Base-by-base conservation (phyloP, 1,284 basidiomycete genomes). In the Mycosarcoma maydis region DNA sequence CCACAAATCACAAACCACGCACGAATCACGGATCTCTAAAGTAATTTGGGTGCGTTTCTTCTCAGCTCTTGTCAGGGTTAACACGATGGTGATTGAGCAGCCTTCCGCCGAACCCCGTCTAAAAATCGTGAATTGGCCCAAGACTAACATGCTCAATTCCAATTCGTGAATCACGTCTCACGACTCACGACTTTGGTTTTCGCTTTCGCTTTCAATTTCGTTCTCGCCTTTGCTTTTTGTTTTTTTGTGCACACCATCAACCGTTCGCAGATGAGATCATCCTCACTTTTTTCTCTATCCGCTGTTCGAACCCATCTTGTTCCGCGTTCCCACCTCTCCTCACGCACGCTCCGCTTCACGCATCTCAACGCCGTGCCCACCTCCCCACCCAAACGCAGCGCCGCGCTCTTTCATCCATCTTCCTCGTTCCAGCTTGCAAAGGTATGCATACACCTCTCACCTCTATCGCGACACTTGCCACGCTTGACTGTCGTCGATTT, bases 241-340 rank as follows among this genome's bases (percentile, higher is more conserved):
- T 24, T 41, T 45, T 47, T 55, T 23, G 17, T 43, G 3, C 55
- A 46, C 62, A 58, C 51, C 62, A 64, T 40, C 39, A 52, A 47
- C 44, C 34, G 38, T 33, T 41, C 41, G 50, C 62, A 59, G 62
- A 59, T 59, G 56, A 66, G 55, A 51, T 30, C 51, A 10, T 51
- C 43, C 30, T 59, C 52, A 51, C 43, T 66, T 51, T 29, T 53
- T 29, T 34, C 33, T 27, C 20, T 27, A 32, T 50, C 49, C 46
- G 50, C 41, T 34, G 42, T 44, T 38, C 48, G 54, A 41, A 54
- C 51, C 38, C 29, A 27, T 41, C 46, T 47, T 17, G 51, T 51
- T 55, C 46, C 46, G 47, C 51, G 42, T 43, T 26, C 46, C 27
- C 19, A 37, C 19, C 33, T 13, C 16, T 22, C 11, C 17, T n/a